Evolutionary conservation across 1,139 yeast species (phyloP).

Genomic region (Sugiyamaella xylanicola): DNA sequence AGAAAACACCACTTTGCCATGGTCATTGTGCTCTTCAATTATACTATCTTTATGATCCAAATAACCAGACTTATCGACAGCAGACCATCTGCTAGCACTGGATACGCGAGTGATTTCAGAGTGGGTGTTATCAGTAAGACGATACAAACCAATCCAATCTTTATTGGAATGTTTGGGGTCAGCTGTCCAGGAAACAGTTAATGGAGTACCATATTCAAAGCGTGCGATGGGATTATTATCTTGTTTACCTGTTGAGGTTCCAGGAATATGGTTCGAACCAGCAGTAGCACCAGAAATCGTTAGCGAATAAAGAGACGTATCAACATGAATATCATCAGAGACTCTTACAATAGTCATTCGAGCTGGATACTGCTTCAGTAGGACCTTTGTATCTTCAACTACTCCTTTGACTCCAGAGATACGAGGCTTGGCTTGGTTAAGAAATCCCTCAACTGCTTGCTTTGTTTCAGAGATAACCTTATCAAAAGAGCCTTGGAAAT

Average conservation of each 20-base stretch:
- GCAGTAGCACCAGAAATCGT: slow-evolving; percentile 24
- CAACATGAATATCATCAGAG: slow-evolving; percentile 38
- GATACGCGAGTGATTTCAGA: slow-evolving; percentile 62
- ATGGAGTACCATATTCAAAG: slow-evolving; percentile 49
- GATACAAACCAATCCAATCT: slow-evolving; percentile 84
- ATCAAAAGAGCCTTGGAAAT: slow-evolving; percentile 44
- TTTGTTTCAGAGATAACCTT: slow-evolving; percentile 44
- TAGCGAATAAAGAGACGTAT: slow-evolving; percentile 35
- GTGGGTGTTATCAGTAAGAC: slow-evolving; percentile 62
- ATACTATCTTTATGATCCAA: slow-evolving; percentile 35
- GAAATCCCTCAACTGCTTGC: slow-evolving; percentile 40
- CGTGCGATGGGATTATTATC: slow-evolving; percentile 20
- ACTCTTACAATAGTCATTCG: slow-evolving; percentile 41
- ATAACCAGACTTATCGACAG: slow-evolving; percentile 46
- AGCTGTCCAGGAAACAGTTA: slow-evolving; percentile 58
- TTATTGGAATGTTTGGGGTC: slow-evolving; percentile 50
- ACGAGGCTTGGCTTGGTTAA: slow-evolving; percentile 39
- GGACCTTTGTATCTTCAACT: slow-evolving; percentile 39
- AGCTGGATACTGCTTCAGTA: slow-evolving; percentile 44
- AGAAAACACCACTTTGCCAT: slow-evolving; percentile 57
- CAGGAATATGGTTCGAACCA: slow-evolving; percentile 5
- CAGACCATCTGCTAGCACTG: slow-evolving; percentile 73
- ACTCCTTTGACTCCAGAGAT: slow-evolving; percentile 36
- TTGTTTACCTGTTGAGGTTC: neutral
- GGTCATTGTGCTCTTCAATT: slow-evolving; percentile 35